Conservation (phyloP, 345 rosid species). For the Eutrema yunnanense region DNA sequence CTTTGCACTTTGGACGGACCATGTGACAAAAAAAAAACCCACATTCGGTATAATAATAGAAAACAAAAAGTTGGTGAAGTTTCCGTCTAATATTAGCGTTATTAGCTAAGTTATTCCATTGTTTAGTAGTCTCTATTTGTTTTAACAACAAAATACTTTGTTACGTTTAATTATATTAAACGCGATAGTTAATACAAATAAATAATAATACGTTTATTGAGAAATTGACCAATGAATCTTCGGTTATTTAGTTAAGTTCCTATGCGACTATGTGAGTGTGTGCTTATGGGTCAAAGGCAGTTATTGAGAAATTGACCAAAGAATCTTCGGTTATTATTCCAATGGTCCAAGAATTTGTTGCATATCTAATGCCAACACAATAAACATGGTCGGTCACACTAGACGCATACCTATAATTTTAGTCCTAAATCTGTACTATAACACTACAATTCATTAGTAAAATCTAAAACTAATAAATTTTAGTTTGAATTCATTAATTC, state of each 20-base stretch:
- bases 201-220: too few relatives aligned
- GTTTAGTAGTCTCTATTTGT: too few relatives aligned
- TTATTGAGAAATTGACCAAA: slow-evolving; percentile 5
- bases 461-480: background rate
- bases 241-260: background rate
- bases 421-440: too few relatives aligned
- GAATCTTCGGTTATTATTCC: slow-evolving; percentile 21
- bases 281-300: background rate
- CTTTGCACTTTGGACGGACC: slow-evolving; percentile 26
- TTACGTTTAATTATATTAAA: too few relatives aligned
- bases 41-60: background rate
- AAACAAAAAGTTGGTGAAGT: background rate
- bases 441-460: too few relatives aligned
- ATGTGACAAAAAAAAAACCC: background rate
- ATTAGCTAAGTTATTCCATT: background rate
- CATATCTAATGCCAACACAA: background rate
- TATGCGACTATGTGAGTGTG: background rate
- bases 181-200: too few relatives aligned
- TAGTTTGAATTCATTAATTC: background rate
- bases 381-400: background rate
- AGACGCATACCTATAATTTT: background rate
- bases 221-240: too few relatives aligned
- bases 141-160: too few relatives aligned
- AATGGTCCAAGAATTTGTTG: background rate
- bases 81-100: background rate